Conservation (phyloP, 805 yeast genomes). For the Candida namnaoensis region DNA sequence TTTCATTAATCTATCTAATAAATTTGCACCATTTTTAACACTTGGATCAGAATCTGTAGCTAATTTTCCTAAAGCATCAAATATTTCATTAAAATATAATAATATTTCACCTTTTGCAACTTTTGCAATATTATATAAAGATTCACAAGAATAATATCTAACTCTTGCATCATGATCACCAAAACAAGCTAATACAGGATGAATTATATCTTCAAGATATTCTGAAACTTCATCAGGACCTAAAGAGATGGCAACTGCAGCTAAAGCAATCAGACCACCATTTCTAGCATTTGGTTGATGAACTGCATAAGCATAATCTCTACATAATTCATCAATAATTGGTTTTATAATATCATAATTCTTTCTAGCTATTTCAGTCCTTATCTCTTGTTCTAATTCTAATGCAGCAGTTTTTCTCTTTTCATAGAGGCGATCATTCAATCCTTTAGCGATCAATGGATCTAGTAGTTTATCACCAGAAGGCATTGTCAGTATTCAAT, state of each 20-base stretch:
- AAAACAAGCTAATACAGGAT: conserved; percentile 91
- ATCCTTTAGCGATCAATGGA: conserved; percentile 49
- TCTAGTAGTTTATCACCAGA: too few relatives aligned
- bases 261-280: conserved; percentile 93
- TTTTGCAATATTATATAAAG: conserved; percentile 90
- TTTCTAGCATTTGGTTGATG: conserved; percentile 84
- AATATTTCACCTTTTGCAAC: conserved; percentile 94
- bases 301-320: conserved; percentile 73
- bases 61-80: conserved; percentile 83
- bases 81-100: conserved; percentile 86
- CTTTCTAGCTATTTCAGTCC: conserved; percentile 52
- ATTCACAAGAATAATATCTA: conserved; percentile 93
- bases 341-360: conserved; percentile 51
- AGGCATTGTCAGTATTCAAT: too few relatives aligned
- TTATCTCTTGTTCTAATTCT: conserved; percentile 70
- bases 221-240: conserved; percentile 78
- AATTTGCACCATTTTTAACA: conserved; percentile 92
- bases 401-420: conserved; percentile 72
- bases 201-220: conserved; percentile 78
- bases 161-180: conserved; percentile 98
- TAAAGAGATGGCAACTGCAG: conserved; percentile 90
- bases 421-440: conserved; percentile 68
- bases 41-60: conserved; percentile 88
- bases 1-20: conserved; percentile 81
- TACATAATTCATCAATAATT: conserved; percentile 65